Base-by-base conservation (phyloP, 1,284 basidiomycete genomes). In the Papiliotrema nemorosa region DNA sequence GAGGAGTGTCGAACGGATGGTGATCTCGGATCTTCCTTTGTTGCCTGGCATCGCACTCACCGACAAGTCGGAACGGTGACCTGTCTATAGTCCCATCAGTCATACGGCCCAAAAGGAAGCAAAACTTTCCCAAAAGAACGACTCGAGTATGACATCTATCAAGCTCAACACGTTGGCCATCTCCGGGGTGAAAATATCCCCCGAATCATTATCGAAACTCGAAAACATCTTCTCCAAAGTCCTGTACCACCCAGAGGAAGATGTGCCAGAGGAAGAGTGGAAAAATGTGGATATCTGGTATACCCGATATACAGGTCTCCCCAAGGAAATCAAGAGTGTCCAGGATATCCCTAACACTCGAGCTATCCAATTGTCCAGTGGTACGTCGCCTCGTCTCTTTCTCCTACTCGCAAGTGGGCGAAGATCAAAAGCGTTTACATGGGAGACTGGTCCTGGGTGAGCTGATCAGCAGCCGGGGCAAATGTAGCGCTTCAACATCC, bases 271-370 rank as follows among this genome's bases (percentile, higher is more conserved):
- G 16, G 55, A 64, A 10, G 43, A 55, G 16, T 51, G 57, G 21
- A 29, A 16, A 29, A 52, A 62, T 21, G 54, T 52, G 10, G 62
- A 73, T 16, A 60, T 70, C 3, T 70, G 62, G 59, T 69, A 63
- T 46, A 44, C 52, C 1, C 56, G 41, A 10, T 62, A 49, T 35
- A 10, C 43, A 0, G 67, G 66, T 2, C 33, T 69, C 14, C 66
- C 66, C 2, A 40, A 58, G 26, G 27, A 46, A 10, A 33, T 66
- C 9, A 44, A 29, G 27, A 26, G 31, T 31, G 49, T 59, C 13
- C 57, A 60, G 27, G 52, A 66, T 20, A 35, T 69, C 9, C 52
- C 49, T 3, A 59, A 60, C 21, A 46, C 61, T n/a, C 51, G 52
- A 50, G 29, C 69, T 13, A 52, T 74, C 22, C 72, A 74, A 59